Evolutionary conservation across 2,329 filamentous ascomycete species (phyloP), one percentile per base, ranked within the genome.

Genomic region (Dothistroma pini): DNA sequence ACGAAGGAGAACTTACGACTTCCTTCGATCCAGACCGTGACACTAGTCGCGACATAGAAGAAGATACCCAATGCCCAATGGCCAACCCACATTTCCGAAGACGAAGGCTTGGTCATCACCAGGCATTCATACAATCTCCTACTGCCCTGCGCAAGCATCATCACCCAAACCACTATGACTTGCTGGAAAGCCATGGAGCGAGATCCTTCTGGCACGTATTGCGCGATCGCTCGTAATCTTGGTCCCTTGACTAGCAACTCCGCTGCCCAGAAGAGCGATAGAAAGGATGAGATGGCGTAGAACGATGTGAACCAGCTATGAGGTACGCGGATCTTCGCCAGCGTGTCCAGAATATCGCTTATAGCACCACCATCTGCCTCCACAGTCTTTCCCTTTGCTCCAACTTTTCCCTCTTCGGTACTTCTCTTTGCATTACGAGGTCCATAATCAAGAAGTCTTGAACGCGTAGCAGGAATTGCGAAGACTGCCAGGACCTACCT

Each of bases 241-340:
- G 71, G 63, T 1, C 89, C 89, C 62, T 78, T 74, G 29, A 70
- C 76, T 25, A 84, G 65, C 57, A 89, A 83, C 25, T 69, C 66
- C 7, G 77, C 75, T 0, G 81, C 84, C 91, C 93, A 97, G 74
- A 93, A 89, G 4, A 85, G 70, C 0, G 90, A 93, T 61, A 85
- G 86, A 1, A 79, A 72, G 4, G 92, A 77, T 3, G 90, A 93
- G 38, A 86, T 74, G 57, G 89, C 72, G 74, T 99, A 97, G 77
- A 96, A 97, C 69, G 95, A 89, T 49, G 82, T 83, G 75, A 97
- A 97, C 87, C 90, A 97, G 63, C 84, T 84, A 77, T 97, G 95
- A 22, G 93, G 92, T 38, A 97, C 88, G 72, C 85, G 84, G 66
- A 83, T 74, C 41, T 75, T 77, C 35, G 84, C 81, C 21, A 84